A percentile compares a stretch with the other conserved stretches of the same genome.
Evolutionary conservation across 257 asterid genomes (phyloP).

Genomic region (Echites panduratus): DNA sequence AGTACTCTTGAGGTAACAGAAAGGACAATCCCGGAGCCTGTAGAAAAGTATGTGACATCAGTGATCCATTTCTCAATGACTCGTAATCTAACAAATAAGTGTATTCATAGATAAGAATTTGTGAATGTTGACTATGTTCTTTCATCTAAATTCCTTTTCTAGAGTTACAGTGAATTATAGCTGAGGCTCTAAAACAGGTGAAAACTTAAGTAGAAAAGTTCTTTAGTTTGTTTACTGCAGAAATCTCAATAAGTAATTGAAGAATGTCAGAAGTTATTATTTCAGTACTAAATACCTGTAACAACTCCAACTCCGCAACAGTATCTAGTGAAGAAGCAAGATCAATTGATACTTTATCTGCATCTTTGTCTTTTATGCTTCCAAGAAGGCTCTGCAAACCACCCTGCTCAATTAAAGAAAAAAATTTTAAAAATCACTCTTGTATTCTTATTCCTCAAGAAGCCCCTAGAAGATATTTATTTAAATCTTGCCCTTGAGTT

Average conservation of each 20-base stretch:
- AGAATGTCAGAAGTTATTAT: neutral
- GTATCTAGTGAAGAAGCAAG: conserved; percentile 81
- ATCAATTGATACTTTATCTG: conserved; percentile 74
- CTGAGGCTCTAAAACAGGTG: neutral
- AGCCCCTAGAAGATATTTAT: neutral
- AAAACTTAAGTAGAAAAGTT: neutral
- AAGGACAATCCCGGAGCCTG: conserved; percentile 98
- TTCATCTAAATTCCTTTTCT: neutral
- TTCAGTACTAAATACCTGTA: conserved; percentile 57
- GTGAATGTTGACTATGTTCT: neutral
- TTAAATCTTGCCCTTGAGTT: neutral
- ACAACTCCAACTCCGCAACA: conserved; percentile 80
- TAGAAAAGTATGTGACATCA: conserved; percentile 43
- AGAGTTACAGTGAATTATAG: neutral
- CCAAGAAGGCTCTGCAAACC: conserved; percentile 75
- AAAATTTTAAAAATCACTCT: conserved; percentile 12
- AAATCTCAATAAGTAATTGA: neutral
- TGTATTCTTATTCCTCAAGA: conserved; percentile 4
- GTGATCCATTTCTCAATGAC: conserved; percentile 25
- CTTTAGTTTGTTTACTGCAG: neutral
- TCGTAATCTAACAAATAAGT: conserved; percentile 19
- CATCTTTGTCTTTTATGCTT: conserved; percentile 68
- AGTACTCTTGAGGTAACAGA: conserved; percentile 75
- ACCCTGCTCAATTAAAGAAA: conserved; percentile 38
- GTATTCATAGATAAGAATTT: neutral